Evolutionary conservation across 2,329 filamentous ascomycete genomes (phyloP).

Genomic region (Aspergillus sojae): DNA sequence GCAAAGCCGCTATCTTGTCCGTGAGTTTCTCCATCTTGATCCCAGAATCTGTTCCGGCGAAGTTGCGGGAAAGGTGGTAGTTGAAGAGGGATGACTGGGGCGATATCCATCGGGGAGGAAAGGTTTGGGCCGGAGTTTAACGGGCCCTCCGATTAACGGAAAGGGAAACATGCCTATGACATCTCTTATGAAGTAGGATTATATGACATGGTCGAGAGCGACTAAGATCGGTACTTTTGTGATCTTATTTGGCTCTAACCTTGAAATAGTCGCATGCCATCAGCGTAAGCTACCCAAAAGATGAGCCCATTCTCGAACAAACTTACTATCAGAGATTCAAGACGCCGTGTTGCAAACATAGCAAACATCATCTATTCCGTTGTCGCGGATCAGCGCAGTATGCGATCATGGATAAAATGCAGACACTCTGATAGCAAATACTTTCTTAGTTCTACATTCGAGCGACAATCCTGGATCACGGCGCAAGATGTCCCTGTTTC

Average conservation of each 20-base stretch:
- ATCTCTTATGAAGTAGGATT: background rate
- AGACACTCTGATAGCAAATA: too few relatives aligned
- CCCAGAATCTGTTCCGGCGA: conserved; percentile 8
- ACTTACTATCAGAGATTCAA: background rate
- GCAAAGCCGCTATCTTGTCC: conserved; percentile 90
- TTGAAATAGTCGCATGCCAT: background rate
- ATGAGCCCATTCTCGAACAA: background rate
- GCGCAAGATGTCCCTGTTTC: background rate
- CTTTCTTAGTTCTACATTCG: too few relatives aligned
- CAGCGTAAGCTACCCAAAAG: background rate
- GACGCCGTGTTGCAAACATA: background rate
- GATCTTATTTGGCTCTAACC: background rate
- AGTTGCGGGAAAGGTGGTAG: conserved; percentile 3
- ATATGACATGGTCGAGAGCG: background rate
- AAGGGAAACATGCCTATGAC: background rate
- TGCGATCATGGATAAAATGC: background rate
- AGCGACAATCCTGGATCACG: background rate
- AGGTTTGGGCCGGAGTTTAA: background rate
- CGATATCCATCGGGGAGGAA: conserved; percentile 7
- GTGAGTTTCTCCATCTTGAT: conserved; percentile 79
- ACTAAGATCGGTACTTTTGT: background rate
- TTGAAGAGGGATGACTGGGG: conserved; percentile 1
- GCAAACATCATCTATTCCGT: background rate
- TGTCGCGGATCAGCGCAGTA: background rate
- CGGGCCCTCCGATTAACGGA: conserved; percentile 8